phyloP scores from a whole-genome alignment of 305 asterid genomes.

The Fraxinus dipetala region DNA sequence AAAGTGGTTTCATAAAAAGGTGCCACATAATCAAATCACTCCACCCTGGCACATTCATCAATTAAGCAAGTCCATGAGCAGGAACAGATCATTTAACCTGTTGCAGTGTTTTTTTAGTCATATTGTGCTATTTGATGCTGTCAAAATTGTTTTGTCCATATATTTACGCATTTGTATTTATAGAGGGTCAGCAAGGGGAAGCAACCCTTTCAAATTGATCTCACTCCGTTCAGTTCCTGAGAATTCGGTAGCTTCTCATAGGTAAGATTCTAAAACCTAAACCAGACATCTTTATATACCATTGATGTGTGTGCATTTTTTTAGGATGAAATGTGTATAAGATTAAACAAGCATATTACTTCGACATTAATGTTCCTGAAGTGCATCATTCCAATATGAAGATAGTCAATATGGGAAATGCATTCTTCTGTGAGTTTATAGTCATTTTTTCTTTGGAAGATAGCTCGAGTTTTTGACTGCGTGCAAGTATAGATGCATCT shows the following conservation, averaged over 20 bases:
- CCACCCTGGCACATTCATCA: neutral
- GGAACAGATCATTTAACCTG: neutral
- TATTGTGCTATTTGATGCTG: neutral
- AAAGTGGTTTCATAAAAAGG: neutral
- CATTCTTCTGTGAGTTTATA: neutral
- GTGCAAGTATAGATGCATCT: neutral
- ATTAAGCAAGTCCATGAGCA: neutral
- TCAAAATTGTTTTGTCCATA: neutral
- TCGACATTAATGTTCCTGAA: neutral
- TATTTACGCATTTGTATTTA: constrained; percentile 20
- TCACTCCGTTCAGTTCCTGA: constrained; percentile 56
- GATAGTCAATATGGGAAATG: neutral
- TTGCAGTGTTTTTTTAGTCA: neutral
- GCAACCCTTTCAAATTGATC: constrained; percentile 65
- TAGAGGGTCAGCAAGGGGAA: constrained; percentile 85
- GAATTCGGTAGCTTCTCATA: constrained; percentile 4
- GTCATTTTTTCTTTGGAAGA: neutral
- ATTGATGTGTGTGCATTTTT: neutral
- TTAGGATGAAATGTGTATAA: neutral
- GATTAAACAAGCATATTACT: neutral
- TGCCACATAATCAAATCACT: neutral
- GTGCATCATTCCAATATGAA: neutral
- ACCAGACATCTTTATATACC: constrained; percentile 1
- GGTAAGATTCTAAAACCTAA: constrained; percentile 16
- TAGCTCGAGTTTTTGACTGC: neutral